A percentile compares a stretch with the other conserved stretches of the same genome.
These are phyloP conservation scores for Schizonepeta tenuifolia DNA, from an alignment of 257 asterid species.

Conservation along the genomic window DNA sequence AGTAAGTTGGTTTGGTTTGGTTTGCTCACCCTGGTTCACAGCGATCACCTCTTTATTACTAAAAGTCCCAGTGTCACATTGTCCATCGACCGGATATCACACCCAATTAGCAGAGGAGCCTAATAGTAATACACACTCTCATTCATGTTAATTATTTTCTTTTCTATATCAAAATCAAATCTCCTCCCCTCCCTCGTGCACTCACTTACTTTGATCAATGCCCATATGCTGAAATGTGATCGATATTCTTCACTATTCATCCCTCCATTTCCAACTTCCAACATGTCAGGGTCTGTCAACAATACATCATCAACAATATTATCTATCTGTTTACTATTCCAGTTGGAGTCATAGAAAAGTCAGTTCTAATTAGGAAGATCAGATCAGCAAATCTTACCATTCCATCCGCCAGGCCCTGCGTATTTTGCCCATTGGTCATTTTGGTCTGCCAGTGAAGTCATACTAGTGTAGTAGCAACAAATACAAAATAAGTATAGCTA, in stretches of 20 bases:
- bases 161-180: not conserved
- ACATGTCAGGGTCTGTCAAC: constrained; percentile 88
- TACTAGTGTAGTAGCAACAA: constrained; percentile 42
- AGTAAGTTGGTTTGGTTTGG: not conserved
- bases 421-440: constrained; percentile 87
- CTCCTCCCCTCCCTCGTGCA: too few relatives aligned
- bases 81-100: constrained; percentile 79
- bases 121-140: constrained; percentile 27
- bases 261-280: constrained; percentile 98
- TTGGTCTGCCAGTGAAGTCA: constrained; percentile 82
- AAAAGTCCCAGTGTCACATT: constrained; percentile 45
- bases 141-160: not conserved
- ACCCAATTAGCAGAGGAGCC: constrained; percentile 95
- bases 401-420: constrained; percentile 97
- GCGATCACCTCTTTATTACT: constrained; percentile 83
- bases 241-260: constrained; percentile 75
- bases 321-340: too few relatives aligned
- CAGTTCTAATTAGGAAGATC: not conserved
- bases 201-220: constrained; percentile 70
- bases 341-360: too few relatives aligned
- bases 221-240: constrained; percentile 98
- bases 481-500: not conserved
- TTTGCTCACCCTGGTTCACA: constrained; percentile 79
- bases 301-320: not conserved
- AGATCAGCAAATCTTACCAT: constrained; percentile 48